Conservation (phyloP, 78 protist genomes). For the Polysphondylium violaceum region DNA sequence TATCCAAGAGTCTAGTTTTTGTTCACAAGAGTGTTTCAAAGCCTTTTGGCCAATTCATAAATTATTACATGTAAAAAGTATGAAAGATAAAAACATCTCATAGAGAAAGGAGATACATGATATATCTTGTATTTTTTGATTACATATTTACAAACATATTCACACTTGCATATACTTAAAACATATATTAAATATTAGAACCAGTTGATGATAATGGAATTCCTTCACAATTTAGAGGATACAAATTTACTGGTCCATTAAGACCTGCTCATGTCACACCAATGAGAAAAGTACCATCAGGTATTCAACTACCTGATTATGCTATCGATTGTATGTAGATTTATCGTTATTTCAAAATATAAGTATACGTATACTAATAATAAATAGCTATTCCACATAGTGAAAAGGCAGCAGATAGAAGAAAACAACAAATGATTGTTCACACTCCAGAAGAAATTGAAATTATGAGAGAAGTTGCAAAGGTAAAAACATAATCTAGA, state of each 20-base stretch:
- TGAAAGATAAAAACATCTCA: background rate
- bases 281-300: conserved; percentile 45
- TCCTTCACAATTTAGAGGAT: conserved; percentile 35
- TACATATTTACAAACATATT: too few relatives aligned
- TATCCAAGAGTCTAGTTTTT: conserved; percentile 52
- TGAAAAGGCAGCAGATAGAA: conserved; percentile 57
- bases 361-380: background rate
- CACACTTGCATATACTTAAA: background rate
- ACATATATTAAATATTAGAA: background rate
- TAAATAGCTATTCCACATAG: conserved; percentile 45
- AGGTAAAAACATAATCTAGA: background rate
- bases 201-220: background rate
- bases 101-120: background rate
- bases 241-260: conserved; percentile 45
- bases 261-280: conserved; percentile 78
- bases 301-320: conserved; percentile 65
- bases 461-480: conserved; percentile 55
- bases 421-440: conserved; percentile 19
- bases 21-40: conserved; percentile 83
- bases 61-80: conserved; percentile 20
- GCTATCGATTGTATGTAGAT: conserved; percentile 54
- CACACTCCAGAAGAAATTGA: conserved; percentile 59
- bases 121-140: too few relatives aligned
- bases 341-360: background rate
- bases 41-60: conserved; percentile 79